A percentile compares a stretch with the other conserved stretches of the same genome.
Conservation (phyloP, 495 filamentous ascomycete genomes). For the Aspergillus campestris region DNA sequence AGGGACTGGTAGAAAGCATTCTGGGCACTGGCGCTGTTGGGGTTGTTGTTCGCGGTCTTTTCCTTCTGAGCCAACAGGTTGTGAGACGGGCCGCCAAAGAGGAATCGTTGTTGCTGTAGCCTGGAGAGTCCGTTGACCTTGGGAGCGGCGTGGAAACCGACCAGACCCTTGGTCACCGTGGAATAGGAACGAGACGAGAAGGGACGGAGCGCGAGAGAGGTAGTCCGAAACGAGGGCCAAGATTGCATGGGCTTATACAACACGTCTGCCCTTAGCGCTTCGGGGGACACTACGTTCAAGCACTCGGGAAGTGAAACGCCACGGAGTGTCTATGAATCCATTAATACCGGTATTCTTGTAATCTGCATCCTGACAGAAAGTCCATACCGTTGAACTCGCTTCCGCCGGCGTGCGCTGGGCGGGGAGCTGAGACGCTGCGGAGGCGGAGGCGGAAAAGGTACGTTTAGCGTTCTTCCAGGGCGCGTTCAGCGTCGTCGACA, state of each 20-base stretch:
- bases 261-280: conserved; percentile 16
- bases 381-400: conserved; percentile 14
- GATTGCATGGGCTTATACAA: conserved; percentile 11
- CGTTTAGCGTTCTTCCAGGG: conserved; percentile 27
- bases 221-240: conserved; percentile 6
- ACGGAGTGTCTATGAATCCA: conserved; percentile 1
- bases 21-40: conserved; percentile 74
- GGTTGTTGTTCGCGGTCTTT: conserved; percentile 84
- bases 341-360: neutral
- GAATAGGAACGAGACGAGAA: conserved; percentile 28
- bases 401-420: conserved; percentile 9
- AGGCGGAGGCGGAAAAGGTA: conserved; percentile 9
- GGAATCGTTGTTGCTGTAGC: conserved; percentile 37
- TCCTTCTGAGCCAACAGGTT: conserved; percentile 64
- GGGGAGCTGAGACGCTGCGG: conserved; percentile 10
- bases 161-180: conserved; percentile 25
- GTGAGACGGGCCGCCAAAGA: conserved; percentile 49
- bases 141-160: conserved; percentile 13
- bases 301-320: conserved; percentile 20
- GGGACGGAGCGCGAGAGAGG: conserved; percentile 14
- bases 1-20: conserved; percentile 89
- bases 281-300: conserved; percentile 20
- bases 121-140: conserved; percentile 18
- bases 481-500: conserved; percentile 31
- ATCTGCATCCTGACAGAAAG: neutral